Percentiles rank a stretch among this genome's conserved stretches.
These are phyloP conservation scores for Royoungia palumana DNA, from an alignment of 768 basidiomycete genomes.

Conservation along the genomic window DNA sequence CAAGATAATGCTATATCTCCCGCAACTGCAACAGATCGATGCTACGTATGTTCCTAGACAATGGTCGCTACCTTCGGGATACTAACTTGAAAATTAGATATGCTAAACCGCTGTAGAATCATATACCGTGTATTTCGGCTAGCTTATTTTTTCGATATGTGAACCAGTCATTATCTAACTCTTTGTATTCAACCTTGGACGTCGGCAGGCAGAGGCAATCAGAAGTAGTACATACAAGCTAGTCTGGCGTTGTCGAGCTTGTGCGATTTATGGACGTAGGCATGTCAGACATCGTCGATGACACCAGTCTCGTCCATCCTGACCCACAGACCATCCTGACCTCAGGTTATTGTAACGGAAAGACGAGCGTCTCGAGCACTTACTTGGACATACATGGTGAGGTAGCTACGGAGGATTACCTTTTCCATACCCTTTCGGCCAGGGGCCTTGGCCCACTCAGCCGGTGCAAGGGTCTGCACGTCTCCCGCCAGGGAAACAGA, in stretches of 20 bases:
- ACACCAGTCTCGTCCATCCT: conserved; percentile 20
- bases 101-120: conserved; percentile 84
- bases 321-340: conserved; percentile 26
- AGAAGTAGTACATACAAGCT: too few species aligned
- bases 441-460: conserved; percentile 37
- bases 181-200: not conserved
- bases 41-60: conserved; percentile 73
- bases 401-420: conserved; percentile 42
- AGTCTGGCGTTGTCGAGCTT: too few species aligned
- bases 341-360: not conserved
- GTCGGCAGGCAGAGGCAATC: too few species aligned
- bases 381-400: conserved; percentile 53
- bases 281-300: not conserved
- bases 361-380: conserved; percentile 7
- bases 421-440: conserved; percentile 45
- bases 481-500: conserved; percentile 42
- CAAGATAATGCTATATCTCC: conserved; percentile 85
- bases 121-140: conserved; percentile 53
- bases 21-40: conserved; percentile 91
- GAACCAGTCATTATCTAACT: not conserved
- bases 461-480: conserved; percentile 46
- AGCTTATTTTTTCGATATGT: conserved; percentile 38
- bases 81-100: conserved; percentile 9
- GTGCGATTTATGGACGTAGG: too few species aligned
- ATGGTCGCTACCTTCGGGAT: not conserved